Conservation (phyloP, 2,329 filamentous ascomycete species). For the Phialophora tarda region DNA sequence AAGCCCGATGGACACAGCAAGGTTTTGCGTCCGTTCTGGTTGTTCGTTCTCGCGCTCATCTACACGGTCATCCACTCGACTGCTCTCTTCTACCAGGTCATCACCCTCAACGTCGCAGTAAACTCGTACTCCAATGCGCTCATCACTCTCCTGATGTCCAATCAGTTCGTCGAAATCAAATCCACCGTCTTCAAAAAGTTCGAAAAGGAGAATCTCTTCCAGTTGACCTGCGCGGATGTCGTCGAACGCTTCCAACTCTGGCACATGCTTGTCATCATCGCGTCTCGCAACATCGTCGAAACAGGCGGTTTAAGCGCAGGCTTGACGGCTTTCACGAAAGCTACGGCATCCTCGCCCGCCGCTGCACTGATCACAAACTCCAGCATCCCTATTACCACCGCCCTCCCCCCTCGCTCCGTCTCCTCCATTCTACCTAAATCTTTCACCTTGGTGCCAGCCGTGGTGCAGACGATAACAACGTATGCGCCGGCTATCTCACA, state of each 20-base stretch:
- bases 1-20: constrained; percentile 89
- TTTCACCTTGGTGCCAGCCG: constrained; percentile 81
- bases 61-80: constrained; percentile 91
- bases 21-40: constrained; percentile 82
- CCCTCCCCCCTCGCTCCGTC: constrained; percentile 57
- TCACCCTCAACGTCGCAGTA: constrained; percentile 95
- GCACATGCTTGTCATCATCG: constrained; percentile 97
- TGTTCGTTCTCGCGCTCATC: constrained; percentile 82
- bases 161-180: constrained; percentile 99
- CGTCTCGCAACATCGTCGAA: constrained; percentile 93
- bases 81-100: constrained; percentile 94
- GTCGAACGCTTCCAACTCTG: constrained; percentile 96
- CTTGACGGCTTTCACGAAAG: constrained; percentile 44
- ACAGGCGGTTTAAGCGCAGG: constrained; percentile 77
- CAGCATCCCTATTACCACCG: constrained; percentile 60
- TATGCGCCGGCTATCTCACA: constrained; percentile 65
- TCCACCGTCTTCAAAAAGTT: constrained; percentile 98
- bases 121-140: constrained; percentile 98
- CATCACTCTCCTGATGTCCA: constrained; percentile 88
- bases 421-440: constrained; percentile 83
- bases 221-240: constrained; percentile 93
- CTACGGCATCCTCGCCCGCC: constrained; percentile 46
- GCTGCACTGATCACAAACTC: constrained; percentile 53
- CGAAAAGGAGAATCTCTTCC: constrained; percentile 96
- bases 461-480: constrained; percentile 52